Evolutionary conservation across 2,329 filamentous ascomycete genomes (phyloP).

Genomic region (Cladosporium sp.): DNA sequence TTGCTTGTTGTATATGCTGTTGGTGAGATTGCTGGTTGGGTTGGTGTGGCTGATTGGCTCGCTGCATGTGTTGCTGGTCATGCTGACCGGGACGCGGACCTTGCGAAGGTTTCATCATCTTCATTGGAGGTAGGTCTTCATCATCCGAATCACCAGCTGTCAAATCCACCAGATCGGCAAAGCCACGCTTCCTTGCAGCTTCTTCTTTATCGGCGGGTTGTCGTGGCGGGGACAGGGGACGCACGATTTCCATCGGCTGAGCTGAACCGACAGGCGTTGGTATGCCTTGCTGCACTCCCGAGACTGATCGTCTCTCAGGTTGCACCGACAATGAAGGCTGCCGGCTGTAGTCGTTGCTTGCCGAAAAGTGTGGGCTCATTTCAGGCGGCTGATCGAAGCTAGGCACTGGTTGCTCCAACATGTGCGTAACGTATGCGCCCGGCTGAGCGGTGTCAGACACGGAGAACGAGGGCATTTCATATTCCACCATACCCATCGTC

Average conservation of each 20-base stretch:
- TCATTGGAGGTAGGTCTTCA: constrained; percentile 42
- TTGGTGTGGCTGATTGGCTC: neutral
- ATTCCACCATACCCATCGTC: constrained; percentile 20
- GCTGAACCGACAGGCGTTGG: constrained; percentile 2
- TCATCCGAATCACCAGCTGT: constrained; percentile 38
- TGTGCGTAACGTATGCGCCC: neutral
- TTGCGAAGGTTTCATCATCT: constrained; percentile 28
- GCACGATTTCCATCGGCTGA: constrained; percentile 21
- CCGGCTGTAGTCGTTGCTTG: neutral
- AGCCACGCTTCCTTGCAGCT: constrained; percentile 52
- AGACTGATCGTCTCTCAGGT: neutral
- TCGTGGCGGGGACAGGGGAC: constrained; percentile 22
- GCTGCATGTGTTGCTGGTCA: neutral
- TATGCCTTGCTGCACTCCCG: neutral
- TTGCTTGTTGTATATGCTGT: neutral
- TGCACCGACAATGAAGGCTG: neutral
- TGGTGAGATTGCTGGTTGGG: neutral
- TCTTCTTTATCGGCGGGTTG: constrained; percentile 49
- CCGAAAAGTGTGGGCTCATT: neutral
- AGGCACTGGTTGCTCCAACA: neutral
- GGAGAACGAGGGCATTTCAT: constrained; percentile 25
- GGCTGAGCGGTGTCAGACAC: constrained; percentile 21
- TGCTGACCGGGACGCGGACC: neutral
- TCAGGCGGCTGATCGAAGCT: neutral
- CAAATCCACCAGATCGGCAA: constrained; percentile 53